Evolutionary conservation across 2,329 filamentous ascomycete genomes (phyloP).

Genomic region (Penicillium sp.): DNA sequence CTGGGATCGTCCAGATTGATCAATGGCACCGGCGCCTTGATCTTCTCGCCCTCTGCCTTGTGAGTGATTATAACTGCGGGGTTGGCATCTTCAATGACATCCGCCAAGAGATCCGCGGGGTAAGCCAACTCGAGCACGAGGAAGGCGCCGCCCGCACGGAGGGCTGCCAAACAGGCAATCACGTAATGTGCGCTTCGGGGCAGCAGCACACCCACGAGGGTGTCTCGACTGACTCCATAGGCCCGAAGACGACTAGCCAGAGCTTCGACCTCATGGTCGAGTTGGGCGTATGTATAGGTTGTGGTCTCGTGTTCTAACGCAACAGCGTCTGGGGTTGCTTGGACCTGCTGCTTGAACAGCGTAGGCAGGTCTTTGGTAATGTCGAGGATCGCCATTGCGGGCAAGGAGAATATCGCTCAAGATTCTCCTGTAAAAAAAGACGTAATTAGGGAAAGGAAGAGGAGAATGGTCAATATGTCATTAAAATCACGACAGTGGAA

Average conservation of each 20-base stretch:
- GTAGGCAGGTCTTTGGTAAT: slow-evolving; percentile 71
- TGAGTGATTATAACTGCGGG: slow-evolving; percentile 72
- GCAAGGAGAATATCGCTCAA: not conserved
- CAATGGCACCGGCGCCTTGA: slow-evolving; percentile 62
- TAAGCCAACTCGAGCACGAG: slow-evolving; percentile 80
- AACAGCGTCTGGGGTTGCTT: slow-evolving; percentile 66
- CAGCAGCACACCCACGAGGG: slow-evolving; percentile 73
- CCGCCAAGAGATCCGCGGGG: slow-evolving; percentile 70
- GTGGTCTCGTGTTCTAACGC: slow-evolving; percentile 71
- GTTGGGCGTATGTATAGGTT: slow-evolving; percentile 71
- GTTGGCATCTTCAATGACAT: slow-evolving; percentile 74
- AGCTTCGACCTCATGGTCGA: slow-evolving; percentile 67
- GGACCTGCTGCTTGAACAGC: slow-evolving; percentile 70
- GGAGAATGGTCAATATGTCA: not conserved
- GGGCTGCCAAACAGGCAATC: slow-evolving; percentile 74
- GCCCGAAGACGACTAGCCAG: slow-evolving; percentile 65
- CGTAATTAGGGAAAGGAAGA: not conserved
- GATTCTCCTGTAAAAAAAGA: not conserved
- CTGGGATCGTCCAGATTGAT: slow-evolving; percentile 62
- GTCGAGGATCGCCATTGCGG: slow-evolving; percentile 67
- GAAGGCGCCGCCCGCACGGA: slow-evolving; percentile 77
- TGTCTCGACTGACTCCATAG: slow-evolving; percentile 71
- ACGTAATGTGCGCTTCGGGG: slow-evolving; percentile 77
- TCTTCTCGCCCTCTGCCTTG: slow-evolving; percentile 63
- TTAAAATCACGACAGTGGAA: not conserved